These are phyloP conservation scores for Boeremia lycopersici DNA, from an alignment of 2,329 filamentous ascomycete species.

Conservation along the genomic window DNA sequence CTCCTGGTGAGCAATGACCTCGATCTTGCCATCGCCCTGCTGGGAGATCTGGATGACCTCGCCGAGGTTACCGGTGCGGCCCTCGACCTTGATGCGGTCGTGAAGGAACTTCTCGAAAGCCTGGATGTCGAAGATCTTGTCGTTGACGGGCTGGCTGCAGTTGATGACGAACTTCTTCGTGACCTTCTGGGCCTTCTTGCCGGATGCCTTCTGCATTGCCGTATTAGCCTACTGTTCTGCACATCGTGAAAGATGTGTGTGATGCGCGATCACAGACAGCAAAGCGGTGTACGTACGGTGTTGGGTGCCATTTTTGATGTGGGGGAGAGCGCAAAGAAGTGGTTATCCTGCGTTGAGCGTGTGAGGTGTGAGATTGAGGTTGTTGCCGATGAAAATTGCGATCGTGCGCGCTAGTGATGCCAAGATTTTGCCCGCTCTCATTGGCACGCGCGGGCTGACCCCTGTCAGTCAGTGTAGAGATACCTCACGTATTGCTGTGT, in stretches of 20 bases:
- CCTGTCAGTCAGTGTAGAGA: too few species aligned
- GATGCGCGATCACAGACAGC: conserved; percentile 71
- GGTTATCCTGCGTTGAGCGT: conserved; percentile 77
- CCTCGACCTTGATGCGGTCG: conserved; percentile 99
- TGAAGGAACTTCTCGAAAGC: conserved; percentile 99
- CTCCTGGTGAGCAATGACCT: conserved; percentile 96
- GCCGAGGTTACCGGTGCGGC: conserved; percentile 96
- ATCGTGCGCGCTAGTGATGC: conserved; percentile 24
- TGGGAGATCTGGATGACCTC: conserved; percentile 90
- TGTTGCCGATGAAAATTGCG: conserved; percentile 21
- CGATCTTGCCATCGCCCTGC: conserved; percentile 94
- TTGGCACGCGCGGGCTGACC: not conserved
- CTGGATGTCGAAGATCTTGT: conserved; percentile 99
- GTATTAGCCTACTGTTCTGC: conserved; percentile 94
- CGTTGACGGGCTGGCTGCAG: conserved; percentile 94
- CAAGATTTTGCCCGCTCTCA: conserved; percentile 22
- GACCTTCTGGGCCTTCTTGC: conserved; percentile 68
- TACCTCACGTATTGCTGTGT: too few species aligned
- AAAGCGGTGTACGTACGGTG: conserved; percentile 95
- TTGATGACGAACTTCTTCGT: conserved; percentile 99
- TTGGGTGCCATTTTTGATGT: conserved; percentile 78
- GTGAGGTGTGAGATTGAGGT: conserved; percentile 22
- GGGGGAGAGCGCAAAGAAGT: conserved; percentile 76
- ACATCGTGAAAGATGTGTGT: conserved; percentile 24
- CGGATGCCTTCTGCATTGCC: conserved; percentile 61